These are phyloP conservation scores for Aspergillus pseudoglaucus DNA, from an alignment of 2,329 filamentous ascomycete genomes.

Conservation along the genomic window DNA sequence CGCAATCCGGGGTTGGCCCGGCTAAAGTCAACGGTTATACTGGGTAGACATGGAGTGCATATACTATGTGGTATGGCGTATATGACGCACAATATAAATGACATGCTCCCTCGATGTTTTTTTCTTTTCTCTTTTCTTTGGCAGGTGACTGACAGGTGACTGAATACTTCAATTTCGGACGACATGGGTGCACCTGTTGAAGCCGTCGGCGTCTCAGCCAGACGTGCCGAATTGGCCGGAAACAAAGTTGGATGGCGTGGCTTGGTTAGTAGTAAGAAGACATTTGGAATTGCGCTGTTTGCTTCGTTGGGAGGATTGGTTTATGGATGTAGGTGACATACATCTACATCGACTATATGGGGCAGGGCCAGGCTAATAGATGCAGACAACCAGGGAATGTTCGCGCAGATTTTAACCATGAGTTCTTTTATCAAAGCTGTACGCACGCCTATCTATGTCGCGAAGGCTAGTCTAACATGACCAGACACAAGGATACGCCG, in stretches of 20 bases:
- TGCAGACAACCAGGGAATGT: conserved; percentile 64
- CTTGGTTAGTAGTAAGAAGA: conserved; percentile 47
- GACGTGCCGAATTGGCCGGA: conserved; percentile 28
- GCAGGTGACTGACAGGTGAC: no score
- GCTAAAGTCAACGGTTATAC: background rate
- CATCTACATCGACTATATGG: background rate
- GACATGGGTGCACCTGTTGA: conserved; percentile 5
- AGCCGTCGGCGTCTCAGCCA: conserved; percentile 21
- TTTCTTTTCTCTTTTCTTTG: no score
- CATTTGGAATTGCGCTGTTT: conserved; percentile 51
- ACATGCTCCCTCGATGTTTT: no score
- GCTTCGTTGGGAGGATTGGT: conserved; percentile 48
- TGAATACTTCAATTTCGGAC: background rate
- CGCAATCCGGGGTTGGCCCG: background rate
- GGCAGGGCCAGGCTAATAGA: background rate
- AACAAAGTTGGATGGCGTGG: conserved; percentile 40
- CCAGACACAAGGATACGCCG: conserved; percentile 23
- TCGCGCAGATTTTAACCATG: conserved; percentile 60
- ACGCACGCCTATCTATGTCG: conserved; percentile 24
- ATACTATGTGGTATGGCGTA: no score
- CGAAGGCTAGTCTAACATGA: background rate
- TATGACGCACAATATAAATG: no score
- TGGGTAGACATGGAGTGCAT: no score
- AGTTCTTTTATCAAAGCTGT: conserved; percentile 41
- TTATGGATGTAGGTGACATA: conserved; percentile 48